Evolutionary conservation across 495 filamentous ascomycete species (phyloP).

Genomic region (Penicillium nucicola): DNA sequence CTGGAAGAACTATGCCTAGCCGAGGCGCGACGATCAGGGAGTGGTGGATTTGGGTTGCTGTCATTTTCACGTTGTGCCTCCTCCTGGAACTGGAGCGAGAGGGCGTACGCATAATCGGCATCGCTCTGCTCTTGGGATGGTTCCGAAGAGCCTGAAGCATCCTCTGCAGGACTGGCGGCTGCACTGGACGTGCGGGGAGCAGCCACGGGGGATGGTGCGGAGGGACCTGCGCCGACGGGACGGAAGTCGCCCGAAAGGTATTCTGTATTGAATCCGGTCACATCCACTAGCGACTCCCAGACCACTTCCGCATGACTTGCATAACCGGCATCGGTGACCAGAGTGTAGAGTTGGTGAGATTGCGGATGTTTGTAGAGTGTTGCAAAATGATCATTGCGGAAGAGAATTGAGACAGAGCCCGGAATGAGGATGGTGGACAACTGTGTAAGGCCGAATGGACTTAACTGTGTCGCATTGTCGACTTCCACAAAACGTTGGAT

Average conservation of each 20-base stretch:
- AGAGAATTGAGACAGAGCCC: slow-evolving; percentile 80
- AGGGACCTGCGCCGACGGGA: slow-evolving; percentile 59
- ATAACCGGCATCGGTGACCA: slow-evolving; percentile 93
- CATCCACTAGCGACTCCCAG: slow-evolving; percentile 90
- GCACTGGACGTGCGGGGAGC: slow-evolving; percentile 31
- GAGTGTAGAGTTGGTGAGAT: slow-evolving; percentile 64
- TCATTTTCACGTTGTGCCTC: slow-evolving; percentile 30
- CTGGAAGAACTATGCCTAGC: slow-evolving; percentile 4
- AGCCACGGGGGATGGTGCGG: slow-evolving; percentile 20
- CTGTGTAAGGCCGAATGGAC: slow-evolving; percentile 70
- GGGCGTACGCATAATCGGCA: slow-evolving; percentile 48
- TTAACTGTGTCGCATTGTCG: slow-evolving; percentile 81
- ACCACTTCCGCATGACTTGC: slow-evolving; percentile 86
- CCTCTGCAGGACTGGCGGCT: neutral
- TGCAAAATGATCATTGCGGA: slow-evolving; percentile 95
- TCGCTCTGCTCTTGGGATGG: slow-evolving; percentile 45
- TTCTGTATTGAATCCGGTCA: slow-evolving; percentile 77
- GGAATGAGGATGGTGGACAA: slow-evolving; percentile 63
- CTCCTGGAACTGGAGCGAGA: slow-evolving; percentile 47
- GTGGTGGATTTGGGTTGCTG: slow-evolving; percentile 5
- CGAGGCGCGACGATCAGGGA: slow-evolving; percentile 9
- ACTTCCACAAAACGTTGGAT: slow-evolving; percentile 76
- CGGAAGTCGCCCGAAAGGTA: slow-evolving; percentile 92
- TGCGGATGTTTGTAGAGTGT: slow-evolving; percentile 82
- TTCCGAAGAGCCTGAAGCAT: slow-evolving; percentile 12